These are phyloP conservation scores for Salmacisia buchloeana DNA, from an alignment of 1,284 basidiomycete species.

Conservation along the genomic window DNA sequence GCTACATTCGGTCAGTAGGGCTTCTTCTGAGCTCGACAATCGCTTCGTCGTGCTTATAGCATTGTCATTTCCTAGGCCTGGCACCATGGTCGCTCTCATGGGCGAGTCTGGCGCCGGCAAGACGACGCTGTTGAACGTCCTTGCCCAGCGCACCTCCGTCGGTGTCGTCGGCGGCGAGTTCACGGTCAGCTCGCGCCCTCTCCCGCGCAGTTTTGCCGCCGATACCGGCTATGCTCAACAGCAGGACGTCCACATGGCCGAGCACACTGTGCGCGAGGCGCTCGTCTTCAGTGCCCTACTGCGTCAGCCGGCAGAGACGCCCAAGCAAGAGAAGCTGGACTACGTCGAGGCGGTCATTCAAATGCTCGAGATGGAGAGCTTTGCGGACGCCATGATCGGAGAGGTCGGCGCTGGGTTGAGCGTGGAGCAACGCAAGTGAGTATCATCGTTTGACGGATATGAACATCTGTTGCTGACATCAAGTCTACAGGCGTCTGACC, in stretches of 20 bases:
- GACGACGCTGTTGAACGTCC: slow-evolving; percentile 10
- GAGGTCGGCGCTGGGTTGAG: slow-evolving; percentile 10
- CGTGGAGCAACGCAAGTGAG: slow-evolving; percentile 11
- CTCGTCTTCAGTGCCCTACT: slow-evolving; percentile 10
- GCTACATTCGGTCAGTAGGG: slow-evolving; percentile 23
- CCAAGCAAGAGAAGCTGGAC: slow-evolving; percentile 11
- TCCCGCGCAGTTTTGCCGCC: slow-evolving; percentile 2
- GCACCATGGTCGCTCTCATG: slow-evolving; percentile 23
- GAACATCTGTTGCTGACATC: neutral
- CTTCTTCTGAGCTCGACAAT: neutral
- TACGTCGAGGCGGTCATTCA: slow-evolving; percentile 11
- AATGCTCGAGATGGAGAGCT: slow-evolving; percentile 11
- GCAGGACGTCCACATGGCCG: slow-evolving; percentile 9
- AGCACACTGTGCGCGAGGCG: slow-evolving; percentile 8
- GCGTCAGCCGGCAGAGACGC: slow-evolving; percentile 9
- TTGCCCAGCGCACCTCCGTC: slow-evolving; percentile 8
- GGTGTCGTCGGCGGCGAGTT: slow-evolving; percentile 10
- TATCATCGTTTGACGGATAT: neutral
- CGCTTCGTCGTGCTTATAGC: too few relatives aligned
- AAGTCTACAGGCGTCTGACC: slow-evolving; percentile 4
- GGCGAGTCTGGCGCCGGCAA: slow-evolving; percentile 36
- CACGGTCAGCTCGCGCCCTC: slow-evolving; percentile 5
- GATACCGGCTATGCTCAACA: slow-evolving; percentile 10
- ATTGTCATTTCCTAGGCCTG: neutral
- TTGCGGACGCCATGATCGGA: slow-evolving; percentile 10